Evolutionary conservation across 2,329 filamentous ascomycete species (phyloP), one percentile per base, ranked within the genome.

Genomic region (Xylariaceae sp.): DNA sequence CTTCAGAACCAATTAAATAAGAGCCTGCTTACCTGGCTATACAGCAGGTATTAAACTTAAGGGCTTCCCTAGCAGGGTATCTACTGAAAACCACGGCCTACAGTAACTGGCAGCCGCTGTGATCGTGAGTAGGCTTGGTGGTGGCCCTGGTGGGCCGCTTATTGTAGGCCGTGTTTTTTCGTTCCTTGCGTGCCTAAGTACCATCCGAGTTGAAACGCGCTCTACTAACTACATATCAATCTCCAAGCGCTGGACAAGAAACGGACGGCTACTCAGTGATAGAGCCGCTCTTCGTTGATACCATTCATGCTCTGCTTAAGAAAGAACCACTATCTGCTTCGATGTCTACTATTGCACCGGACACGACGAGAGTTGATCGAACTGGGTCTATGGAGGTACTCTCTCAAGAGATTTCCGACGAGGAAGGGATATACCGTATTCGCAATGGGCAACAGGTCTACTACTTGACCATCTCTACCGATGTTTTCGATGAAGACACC

Each of bases 401-500:
- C 14, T 40, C 37, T 31, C 41, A 44, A 35, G 37, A 40, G 27
- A 44, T 41, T 27, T 36, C 33, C 31, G 34, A 44, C 34, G 41
- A 44, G 34, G 34, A 41, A 31, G 41, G 41, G 34, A 37, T 40
- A 34, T 54, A 55, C 38, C 52, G 51, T n/a, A 31, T 55, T 31
- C 51, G 48, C 18, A 38, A 26, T 27, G 40, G 50, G 13, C 27
- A 39, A 17, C 38, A 39, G 8, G 48, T 52, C 34, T 42, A 47
- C 34, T 56, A 55, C 42, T 38, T 55, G 14, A 54, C 44, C 8
- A 55, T 59, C 36, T 31, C 48, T 13, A 40, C 30, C 13, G 40
- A 38, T 41, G 40, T 51, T 29, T 56, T 57, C 38, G 55, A 57
- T 34, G 49, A 57, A 29, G 50, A 57, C 35, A 60, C 53, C 14